Base-by-base conservation (phyloP, 345 rosid genomes). In the Anacardium occidentale region DNA sequence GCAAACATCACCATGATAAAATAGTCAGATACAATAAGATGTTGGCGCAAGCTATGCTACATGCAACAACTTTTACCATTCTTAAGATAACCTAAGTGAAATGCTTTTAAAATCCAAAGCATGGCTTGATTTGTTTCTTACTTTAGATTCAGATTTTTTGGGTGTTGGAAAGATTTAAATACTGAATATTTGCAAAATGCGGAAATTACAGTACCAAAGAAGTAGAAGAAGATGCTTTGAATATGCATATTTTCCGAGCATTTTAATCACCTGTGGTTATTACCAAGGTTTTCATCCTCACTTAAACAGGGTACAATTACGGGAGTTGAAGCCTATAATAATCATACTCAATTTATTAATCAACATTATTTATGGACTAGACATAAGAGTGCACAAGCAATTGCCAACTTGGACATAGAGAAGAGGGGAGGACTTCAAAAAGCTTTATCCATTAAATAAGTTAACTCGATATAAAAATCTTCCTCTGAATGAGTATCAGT, bases 401-500 rank as follows among this genome's bases (percentile, higher is more conserved):
- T 74, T 64, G 67, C 65, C 62, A 21, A 45, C 24, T 42, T 47
- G 44, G 72, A 65, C 74, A 25, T 40, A 8, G 44, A 26, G 25
- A 68, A 61, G 55, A 67, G 45, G 40, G 32, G 70, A 64, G 58
- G 58, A 57, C 76, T 71, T 40, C 67, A 37, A 17, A 64, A 50
- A 64, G 62, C 69, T 78, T 74, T 75, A 65, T 56, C 68, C 64
- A 56, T 64, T 75, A 22, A 74, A 58, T 44, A 70, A 70, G 74
- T 70, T 64, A 70, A 44, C 54, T 40, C 53, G 7, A 52, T 21
- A 20, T 44, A 62, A 26, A 76, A 63, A 68, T 61, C 77, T 54
- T 71, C 70, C 76, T 48, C 21, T 17, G 54, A 78, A 72, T 52
- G 45, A 72, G 56, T 26, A 57, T 68, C n/a, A n/a, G n/a, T n/a